phyloP scores from a whole-genome alignment of 179 eudicot genomes.

The Gypsophila paniculata region DNA sequence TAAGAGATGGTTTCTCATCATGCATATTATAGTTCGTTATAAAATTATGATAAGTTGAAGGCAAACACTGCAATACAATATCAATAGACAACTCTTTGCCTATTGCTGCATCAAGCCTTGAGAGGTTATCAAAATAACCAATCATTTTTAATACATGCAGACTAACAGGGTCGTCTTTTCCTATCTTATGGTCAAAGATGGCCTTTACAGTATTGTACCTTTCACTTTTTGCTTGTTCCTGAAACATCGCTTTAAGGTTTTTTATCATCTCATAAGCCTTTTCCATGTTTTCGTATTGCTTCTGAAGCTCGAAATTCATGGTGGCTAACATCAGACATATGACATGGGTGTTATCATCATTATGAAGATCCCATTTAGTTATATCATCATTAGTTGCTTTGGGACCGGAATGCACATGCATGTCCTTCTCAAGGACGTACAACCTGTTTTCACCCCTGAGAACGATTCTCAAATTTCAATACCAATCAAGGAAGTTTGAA shows the following conservation, averaged over 20 bases:
- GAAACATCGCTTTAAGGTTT: conserved; percentile 1
- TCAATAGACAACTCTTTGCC: too few species aligned
- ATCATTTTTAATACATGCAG: not conserved
- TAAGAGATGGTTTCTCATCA: too few species aligned
- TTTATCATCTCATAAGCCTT: not conserved
- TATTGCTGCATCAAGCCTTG: too few species aligned
- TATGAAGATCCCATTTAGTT: not conserved
- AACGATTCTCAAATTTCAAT: too few species aligned
- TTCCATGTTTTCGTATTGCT: conserved; percentile 1
- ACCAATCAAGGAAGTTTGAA: too few species aligned
- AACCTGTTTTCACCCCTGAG: too few species aligned
- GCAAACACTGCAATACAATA: too few species aligned
- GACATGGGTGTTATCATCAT: not conserved
- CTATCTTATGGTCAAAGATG: not conserved
- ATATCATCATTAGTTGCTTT: not conserved
- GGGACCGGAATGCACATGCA: not conserved
- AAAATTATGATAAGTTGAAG: too few species aligned
- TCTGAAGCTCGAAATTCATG: not conserved
- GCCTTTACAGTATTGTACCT: not conserved
- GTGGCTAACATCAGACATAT: not conserved
- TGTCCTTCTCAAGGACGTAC: conserved; percentile 1
- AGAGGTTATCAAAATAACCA: not conserved
- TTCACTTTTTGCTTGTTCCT: not conserved
- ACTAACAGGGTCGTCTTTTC: not conserved
- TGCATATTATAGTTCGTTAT: too few species aligned